Conservation (phyloP, 225 moss, liverwort and hornwort species). For the Antitrichia curtipendula region DNA sequence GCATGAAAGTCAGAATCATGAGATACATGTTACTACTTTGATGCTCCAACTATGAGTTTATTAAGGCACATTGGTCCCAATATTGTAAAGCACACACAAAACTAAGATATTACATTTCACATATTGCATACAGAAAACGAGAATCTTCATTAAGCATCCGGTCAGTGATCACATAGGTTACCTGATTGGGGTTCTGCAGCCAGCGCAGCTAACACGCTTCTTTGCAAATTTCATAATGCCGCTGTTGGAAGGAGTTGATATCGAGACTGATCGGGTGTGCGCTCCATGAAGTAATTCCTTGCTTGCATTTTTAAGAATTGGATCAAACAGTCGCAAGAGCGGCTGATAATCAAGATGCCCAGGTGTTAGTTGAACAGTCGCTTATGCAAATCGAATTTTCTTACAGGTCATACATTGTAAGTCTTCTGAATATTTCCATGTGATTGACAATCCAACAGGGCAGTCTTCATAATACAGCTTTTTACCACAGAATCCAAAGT, state of each 20-base stretch:
- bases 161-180: not conserved
- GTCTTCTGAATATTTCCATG: not conserved
- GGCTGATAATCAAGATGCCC: slow-evolving; percentile 30
- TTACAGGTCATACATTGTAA: not conserved
- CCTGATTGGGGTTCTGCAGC: slow-evolving; percentile 87
- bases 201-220: slow-evolving; percentile 77
- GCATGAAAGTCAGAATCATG: not conserved
- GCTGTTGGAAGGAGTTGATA: slow-evolving; percentile 88
- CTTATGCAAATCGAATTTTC: not conserved
- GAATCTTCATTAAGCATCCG: not conserved
- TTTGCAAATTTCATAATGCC: slow-evolving; percentile 99
- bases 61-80: not conserved
- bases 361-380: not conserved
- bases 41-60: not conserved
- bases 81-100: not conserved
- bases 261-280: slow-evolving; percentile 90
- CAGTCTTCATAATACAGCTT: not conserved
- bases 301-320: slow-evolving; percentile 93
- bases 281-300: slow-evolving; percentile 91
- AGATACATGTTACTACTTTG: not conserved
- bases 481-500: not conserved
- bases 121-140: not conserved
- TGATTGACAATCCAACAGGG: not conserved
- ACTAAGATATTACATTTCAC: not conserved
- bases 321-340: slow-evolving; percentile 85